Conservation (phyloP, 129 eudicot species). For the Arctium minus region DNA sequence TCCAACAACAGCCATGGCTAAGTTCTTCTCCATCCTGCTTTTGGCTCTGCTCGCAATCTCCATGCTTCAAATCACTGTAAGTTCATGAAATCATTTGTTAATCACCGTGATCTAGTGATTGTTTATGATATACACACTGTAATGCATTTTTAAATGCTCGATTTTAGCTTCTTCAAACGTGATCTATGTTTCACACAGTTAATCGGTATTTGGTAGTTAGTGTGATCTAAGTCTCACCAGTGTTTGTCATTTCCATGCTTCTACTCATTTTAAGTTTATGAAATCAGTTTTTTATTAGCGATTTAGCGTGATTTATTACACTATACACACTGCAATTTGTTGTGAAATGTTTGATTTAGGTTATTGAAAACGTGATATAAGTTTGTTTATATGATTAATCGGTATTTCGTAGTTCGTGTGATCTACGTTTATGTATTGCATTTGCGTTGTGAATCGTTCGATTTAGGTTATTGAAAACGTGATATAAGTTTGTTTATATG, state of each 20-base stretch:
- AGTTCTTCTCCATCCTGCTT: conserved; percentile 35
- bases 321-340: not conserved
- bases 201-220: not conserved
- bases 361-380: not conserved
- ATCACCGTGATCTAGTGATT: no score
- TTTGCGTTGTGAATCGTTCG: not conserved
- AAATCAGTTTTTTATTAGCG: not conserved
- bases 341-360: not conserved
- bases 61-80: not conserved
- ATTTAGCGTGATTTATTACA: not conserved
- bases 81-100: not conserved
- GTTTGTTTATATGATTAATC: not conserved
- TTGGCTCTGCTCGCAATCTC: conserved; percentile 40
- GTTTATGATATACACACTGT: no score
- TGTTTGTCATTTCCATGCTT: not conserved
- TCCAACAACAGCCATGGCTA: conserved; percentile 31
- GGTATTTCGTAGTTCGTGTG: not conserved
- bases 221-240: not conserved
- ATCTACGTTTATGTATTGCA: not conserved
- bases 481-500: not conserved
- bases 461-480: not conserved
- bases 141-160: not conserved
- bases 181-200: not conserved
- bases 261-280: no score
- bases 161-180: not conserved